phyloP scores from a whole-genome alignment of 768 basidiomycete species.

The Neoboletus subvelutipes region DNA sequence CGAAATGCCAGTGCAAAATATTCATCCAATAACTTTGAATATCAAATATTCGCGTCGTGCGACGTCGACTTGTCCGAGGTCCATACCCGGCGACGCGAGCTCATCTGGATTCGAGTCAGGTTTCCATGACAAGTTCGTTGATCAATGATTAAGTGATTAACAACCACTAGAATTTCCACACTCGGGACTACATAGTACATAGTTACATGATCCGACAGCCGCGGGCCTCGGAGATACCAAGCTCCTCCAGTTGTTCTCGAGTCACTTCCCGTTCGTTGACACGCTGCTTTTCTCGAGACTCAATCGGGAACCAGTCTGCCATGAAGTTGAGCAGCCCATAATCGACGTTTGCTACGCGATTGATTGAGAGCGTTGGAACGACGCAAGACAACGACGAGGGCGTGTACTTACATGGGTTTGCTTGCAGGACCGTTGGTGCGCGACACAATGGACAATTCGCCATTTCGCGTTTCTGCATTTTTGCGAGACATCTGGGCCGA shows the following conservation, averaged over 20 bases:
- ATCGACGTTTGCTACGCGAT: conserved; percentile 66
- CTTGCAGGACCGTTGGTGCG: conserved; percentile 69
- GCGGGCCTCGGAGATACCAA: conserved; percentile 46
- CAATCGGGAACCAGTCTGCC: conserved; percentile 89
- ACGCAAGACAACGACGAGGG: background rate
- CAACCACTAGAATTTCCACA: too few species aligned
- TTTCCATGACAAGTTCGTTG: background rate
- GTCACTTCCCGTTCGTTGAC: conserved; percentile 75
- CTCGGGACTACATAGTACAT: background rate
- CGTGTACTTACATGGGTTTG: conserved; percentile 64
- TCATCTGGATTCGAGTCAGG: background rate
- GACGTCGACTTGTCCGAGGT: background rate
- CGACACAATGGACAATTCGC: conserved; percentile 85
- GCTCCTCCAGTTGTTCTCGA: conserved; percentile 62
- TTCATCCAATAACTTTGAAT: background rate
- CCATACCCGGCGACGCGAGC: background rate
- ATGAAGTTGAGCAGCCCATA: conserved; percentile 82
- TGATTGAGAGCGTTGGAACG: background rate
- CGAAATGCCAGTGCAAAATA: background rate
- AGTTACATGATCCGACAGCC: conserved; percentile 44
- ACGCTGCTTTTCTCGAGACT: conserved; percentile 70
- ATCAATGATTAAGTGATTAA: background rate
- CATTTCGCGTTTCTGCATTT: conserved; percentile 83
- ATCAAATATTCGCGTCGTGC: background rate
- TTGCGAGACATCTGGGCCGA: conserved; percentile 62